phyloP scores from a whole-genome alignment of 1,284 basidiomycete species.

The Ceratobasidium sp. region DNA sequence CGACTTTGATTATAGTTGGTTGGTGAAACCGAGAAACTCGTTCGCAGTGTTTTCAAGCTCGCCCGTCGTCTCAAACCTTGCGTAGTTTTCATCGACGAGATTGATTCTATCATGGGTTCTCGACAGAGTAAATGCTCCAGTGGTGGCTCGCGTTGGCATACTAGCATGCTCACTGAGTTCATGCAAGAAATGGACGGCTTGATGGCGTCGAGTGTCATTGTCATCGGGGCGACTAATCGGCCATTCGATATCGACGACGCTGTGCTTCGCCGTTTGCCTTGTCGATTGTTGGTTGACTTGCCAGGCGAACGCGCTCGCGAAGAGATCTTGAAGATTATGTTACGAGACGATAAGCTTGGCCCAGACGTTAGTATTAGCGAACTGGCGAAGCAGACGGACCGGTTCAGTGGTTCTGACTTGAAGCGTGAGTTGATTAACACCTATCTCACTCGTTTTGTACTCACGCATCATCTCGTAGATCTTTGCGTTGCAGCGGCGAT shows the following conservation, averaged over 20 bases:
- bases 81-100: conserved; percentile 44
- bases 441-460: not conserved
- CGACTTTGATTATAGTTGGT: conserved; percentile 98
- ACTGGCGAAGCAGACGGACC: conserved; percentile 81
- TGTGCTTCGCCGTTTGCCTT: conserved; percentile 41
- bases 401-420: conserved; percentile 92
- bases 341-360: conserved; percentile 77
- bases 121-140: not conserved
- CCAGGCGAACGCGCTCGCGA: conserved; percentile 29
- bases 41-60: conserved; percentile 78
- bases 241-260: conserved; percentile 43
- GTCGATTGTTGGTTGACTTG: conserved; percentile 43
- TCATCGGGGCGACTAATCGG: conserved; percentile 43
- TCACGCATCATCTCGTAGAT: conserved; percentile 65
- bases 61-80: conserved; percentile 39
- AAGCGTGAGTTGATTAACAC: conserved; percentile 75
- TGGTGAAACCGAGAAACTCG: conserved; percentile 94
- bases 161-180: conserved; percentile 92
- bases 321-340: conserved; percentile 30
- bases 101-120: conserved; percentile 40
- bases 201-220: conserved; percentile 22
- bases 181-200: conserved; percentile 47
- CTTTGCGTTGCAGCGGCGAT: conserved; percentile 91
- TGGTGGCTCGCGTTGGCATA: conserved; percentile 54
- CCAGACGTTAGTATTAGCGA: conserved; percentile 73